Percentiles rank a stretch among this genome's conserved stretches.
Conservation (phyloP, 75 land plant genomes). For the Gnetum montanum region DNA sequence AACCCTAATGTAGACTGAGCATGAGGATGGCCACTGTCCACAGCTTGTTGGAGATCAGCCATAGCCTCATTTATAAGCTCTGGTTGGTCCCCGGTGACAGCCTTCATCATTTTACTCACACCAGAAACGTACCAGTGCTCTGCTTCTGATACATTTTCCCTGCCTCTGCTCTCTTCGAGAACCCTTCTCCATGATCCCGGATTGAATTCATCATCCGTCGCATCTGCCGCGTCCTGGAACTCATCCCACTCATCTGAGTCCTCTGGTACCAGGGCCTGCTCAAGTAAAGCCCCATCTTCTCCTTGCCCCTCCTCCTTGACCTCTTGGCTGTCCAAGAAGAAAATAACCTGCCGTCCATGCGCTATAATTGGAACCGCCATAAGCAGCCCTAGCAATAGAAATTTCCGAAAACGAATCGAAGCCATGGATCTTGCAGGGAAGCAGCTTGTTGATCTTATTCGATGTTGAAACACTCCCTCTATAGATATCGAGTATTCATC, state of each 20-base stretch:
- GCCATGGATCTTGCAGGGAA: no score
- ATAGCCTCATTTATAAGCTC: conserved; percentile 20
- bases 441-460: no score
- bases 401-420: no score
- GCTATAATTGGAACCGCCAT: not conserved
- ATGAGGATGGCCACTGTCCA: conserved; percentile 44
- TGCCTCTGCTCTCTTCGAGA: conserved; percentile 9
- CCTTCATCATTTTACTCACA: conserved; percentile 33
- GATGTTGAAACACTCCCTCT: no score
- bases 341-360: conserved; percentile 3
- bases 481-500: no score
- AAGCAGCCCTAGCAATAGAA: no score
- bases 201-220: conserved; percentile 21
- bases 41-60: conserved; percentile 29
- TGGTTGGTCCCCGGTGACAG: conserved; percentile 30
- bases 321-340: conserved; percentile 1
- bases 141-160: not conserved
- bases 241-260: conserved; percentile 37
- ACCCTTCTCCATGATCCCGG: conserved; percentile 44
- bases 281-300: not conserved
- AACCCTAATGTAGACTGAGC: conserved; percentile 81
- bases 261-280: not conserved
- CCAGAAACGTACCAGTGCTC: conserved; percentile 26
- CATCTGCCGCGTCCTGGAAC: conserved; percentile 23
- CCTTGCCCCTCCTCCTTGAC: not conserved